Conservation (phyloP, 352 stramenopile species). For the Pythium utonaiense region DNA sequence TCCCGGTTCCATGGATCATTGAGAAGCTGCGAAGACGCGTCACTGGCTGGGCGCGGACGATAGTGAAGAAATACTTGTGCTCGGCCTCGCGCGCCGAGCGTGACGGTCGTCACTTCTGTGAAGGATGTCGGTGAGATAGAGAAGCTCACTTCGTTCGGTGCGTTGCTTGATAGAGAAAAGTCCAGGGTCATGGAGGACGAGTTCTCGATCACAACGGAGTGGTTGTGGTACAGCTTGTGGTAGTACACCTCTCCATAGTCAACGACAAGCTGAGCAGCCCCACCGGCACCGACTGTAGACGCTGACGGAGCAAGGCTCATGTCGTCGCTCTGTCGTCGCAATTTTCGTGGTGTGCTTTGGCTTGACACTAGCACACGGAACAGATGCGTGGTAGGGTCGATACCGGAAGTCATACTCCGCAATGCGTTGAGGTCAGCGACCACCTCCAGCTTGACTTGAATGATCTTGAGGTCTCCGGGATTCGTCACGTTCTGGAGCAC, state of each 20-base stretch:
- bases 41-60: constrained; percentile 47
- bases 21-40: neutral
- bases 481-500: constrained; percentile 84
- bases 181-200: constrained; percentile 79
- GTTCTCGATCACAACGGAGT: constrained; percentile 88
- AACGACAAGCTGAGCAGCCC: constrained; percentile 39
- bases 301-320: constrained; percentile 7
- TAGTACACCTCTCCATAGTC: constrained; percentile 88
- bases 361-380: constrained; percentile 87
- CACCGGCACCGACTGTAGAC: neutral
- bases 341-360: constrained; percentile 53
- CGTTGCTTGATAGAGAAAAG: constrained; percentile 85
- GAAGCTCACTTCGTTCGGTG: constrained; percentile 79
- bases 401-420: constrained; percentile 70
- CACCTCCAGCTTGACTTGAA: constrained; percentile 82
- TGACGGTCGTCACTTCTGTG: constrained; percentile 77
- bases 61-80: constrained; percentile 89
- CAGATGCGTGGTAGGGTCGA: constrained; percentile 66
- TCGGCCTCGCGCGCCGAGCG: constrained; percentile 54
- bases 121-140: constrained; percentile 81
- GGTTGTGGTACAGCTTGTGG: constrained; percentile 87
- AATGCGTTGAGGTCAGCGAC: constrained; percentile 84
- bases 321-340: constrained; percentile 61
- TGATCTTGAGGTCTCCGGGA: constrained; percentile 82
- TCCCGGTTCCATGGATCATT: constrained; percentile 71